Evolutionary conservation across 345 rosid genomes (phyloP).

Genomic region (Murraya koenigii): DNA sequence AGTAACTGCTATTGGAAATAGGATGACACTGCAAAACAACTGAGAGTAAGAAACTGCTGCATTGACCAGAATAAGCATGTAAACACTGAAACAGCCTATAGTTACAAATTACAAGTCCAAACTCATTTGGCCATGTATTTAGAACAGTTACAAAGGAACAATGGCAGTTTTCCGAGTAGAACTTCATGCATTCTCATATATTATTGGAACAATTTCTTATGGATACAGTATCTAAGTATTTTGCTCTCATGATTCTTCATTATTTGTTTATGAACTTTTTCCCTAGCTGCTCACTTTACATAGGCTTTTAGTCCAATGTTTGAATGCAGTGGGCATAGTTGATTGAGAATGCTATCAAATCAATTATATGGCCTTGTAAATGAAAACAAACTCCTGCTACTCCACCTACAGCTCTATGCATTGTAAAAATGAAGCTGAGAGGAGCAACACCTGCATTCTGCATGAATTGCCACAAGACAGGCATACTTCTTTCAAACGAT

Average conservation of each 20-base stretch:
- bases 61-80: not conserved
- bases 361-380: not conserved
- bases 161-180: not conserved
- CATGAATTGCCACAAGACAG: too few relatives aligned
- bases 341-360: not conserved
- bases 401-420: not conserved
- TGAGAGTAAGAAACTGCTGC: conserved; percentile 24
- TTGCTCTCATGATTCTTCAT: not conserved
- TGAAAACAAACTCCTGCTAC: not conserved
- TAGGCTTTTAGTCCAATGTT: not conserved
- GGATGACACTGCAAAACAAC: conserved; percentile 75
- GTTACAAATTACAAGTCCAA: not conserved
- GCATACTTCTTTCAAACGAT: not conserved
- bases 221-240: not conserved
- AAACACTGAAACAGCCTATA: not conserved
- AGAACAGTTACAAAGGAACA: not conserved
- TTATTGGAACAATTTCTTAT: not conserved
- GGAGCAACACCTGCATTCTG: not conserved
- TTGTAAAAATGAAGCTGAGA: not conserved
- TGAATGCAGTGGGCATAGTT: not conserved
- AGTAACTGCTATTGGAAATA: conserved; percentile 90
- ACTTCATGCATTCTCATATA: not conserved
- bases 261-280: not conserved
- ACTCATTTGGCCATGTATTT: not conserved
- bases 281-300: not conserved